phyloP scores from a whole-genome alignment of 2,329 filamentous ascomycete genomes.

The Diaporthe batatas region DNA sequence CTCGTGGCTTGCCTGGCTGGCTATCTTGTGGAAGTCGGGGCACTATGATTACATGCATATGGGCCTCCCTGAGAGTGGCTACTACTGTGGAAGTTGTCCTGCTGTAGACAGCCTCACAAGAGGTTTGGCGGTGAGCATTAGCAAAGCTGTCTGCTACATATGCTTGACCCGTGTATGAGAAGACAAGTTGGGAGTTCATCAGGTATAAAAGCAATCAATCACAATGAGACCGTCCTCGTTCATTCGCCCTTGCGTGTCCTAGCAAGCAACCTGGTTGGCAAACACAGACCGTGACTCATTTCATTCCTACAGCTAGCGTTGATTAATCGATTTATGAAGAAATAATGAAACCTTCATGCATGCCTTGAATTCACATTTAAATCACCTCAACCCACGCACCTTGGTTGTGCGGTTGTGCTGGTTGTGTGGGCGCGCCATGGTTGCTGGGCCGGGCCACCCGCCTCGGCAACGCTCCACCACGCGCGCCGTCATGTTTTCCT shows the following conservation, averaged over 20 bases:
- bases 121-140: no score
- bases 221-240: no score
- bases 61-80: no score
- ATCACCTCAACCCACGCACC: not conserved
- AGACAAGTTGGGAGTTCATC: no score
- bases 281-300: not conserved
- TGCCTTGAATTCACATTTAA: not conserved
- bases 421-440: not conserved
- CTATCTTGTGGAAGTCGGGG: no score
- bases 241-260: not conserved
- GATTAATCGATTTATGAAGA: not conserved
- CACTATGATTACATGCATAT: not conserved
- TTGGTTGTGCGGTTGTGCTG: not conserved
- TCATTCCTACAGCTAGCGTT: not conserved
- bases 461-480: not conserved
- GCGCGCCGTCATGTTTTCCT: not conserved
- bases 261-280: not conserved
- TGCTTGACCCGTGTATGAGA: no score
- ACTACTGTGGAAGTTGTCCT: no score
- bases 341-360: not conserved
- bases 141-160: no score
- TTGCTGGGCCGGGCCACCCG: not conserved
- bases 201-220: no score
- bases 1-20: not conserved
- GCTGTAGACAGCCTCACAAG: no score